These are phyloP conservation scores for Trichoderma lentiforme DNA, from an alignment of 2,329 filamentous ascomycete species.

Conservation along the genomic window DNA sequence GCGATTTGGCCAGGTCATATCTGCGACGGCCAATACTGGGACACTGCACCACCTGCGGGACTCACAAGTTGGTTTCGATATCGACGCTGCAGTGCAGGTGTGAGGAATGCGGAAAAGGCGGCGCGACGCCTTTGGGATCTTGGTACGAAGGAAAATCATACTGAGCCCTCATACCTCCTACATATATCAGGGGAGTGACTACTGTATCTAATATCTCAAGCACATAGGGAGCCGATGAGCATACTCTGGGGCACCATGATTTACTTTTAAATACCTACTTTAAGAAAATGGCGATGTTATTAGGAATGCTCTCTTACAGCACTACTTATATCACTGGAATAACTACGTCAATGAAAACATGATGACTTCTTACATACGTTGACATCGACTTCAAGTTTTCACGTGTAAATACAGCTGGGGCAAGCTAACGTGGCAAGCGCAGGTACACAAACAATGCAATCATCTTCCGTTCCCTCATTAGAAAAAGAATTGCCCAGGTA, in stretches of 20 bases:
- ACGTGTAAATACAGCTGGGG: too few species aligned
- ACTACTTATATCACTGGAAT: not conserved
- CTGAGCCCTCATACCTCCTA: not conserved
- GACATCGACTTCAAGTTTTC: not conserved
- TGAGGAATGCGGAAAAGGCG: not conserved
- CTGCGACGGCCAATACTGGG: not conserved
- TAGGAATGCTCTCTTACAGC: not conserved
- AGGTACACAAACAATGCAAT: not conserved
- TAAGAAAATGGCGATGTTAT: not conserved
- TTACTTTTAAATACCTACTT: not conserved
- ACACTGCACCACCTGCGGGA: not conserved
- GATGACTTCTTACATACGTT: not conserved
- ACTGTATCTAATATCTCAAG: not conserved
- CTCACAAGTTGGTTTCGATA: not conserved
- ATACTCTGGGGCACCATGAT: not conserved
- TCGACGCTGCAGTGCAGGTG: not conserved
- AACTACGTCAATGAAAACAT: not conserved
- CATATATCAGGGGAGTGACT: not conserved
- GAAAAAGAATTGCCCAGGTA: not conserved
- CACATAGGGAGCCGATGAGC: not conserved
- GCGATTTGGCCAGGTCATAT: not conserved
- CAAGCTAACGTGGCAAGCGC: not conserved
- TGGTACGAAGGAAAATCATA: not conserved
- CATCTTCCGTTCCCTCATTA: not conserved
- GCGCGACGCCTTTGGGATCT: not conserved